Evolutionary conservation across 495 filamentous ascomycete species (phyloP).

Genomic region (Diplogelasinospora grovesii): DNA sequence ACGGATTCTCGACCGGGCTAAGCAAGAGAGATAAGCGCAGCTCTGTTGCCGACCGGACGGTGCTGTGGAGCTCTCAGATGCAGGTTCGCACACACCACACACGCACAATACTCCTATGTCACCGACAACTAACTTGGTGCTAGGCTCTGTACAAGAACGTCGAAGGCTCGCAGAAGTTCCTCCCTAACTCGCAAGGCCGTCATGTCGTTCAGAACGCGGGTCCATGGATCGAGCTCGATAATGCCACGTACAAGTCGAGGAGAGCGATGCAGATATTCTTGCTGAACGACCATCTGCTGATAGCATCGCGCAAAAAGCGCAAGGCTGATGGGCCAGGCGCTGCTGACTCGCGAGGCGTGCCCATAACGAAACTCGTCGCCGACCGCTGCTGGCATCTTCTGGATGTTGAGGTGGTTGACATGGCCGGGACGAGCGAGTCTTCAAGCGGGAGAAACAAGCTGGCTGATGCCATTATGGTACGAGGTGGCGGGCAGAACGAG

Average conservation of each 20-base stretch:
- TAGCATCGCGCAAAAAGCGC: slow-evolving; percentile 87
- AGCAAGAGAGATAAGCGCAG: slow-evolving; percentile 65
- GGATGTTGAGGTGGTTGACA: slow-evolving; percentile 89
- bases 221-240: slow-evolving; percentile 92
- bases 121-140: neutral
- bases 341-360: slow-evolving; percentile 50
- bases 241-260: slow-evolving; percentile 88
- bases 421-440: slow-evolving; percentile 56
- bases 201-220: slow-evolving; percentile 87
- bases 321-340: slow-evolving; percentile 60
- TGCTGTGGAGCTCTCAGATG: slow-evolving; percentile 87
- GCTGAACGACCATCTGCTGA: slow-evolving; percentile 88
- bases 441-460: slow-evolving; percentile 57
- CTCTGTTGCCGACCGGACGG: slow-evolving; percentile 91
- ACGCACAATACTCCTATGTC: neutral
- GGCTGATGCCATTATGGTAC: slow-evolving; percentile 81
- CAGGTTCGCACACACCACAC: too few relatives aligned
- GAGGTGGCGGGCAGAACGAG: slow-evolving; percentile 70
- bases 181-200: slow-evolving; percentile 83
- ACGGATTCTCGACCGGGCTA: slow-evolving; percentile 41
- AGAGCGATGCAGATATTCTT: slow-evolving; percentile 82
- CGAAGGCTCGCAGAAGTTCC: slow-evolving; percentile 92
- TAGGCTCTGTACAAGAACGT: slow-evolving; percentile 82
- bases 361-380: slow-evolving; percentile 74
- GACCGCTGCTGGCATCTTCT: slow-evolving; percentile 92